phyloP scores from a whole-genome alignment of 2,329 filamentous ascomycete genomes.

The Stemphylium lycopersici region DNA sequence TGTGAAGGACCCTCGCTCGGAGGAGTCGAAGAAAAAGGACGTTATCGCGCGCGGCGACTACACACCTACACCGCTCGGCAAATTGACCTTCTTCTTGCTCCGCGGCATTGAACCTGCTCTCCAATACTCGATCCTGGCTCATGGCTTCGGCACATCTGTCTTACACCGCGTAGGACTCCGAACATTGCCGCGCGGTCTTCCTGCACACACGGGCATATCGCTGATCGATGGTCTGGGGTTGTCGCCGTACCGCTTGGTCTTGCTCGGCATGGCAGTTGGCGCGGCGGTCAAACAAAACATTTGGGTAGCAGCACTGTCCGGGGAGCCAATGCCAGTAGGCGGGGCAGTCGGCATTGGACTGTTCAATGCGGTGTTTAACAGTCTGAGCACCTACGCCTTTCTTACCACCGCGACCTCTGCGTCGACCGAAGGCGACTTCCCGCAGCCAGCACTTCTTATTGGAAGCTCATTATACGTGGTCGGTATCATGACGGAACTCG shows the following conservation, averaged over 20 bases:
- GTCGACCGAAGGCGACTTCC: conserved; percentile 48
- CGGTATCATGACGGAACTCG: conserved; percentile 61
- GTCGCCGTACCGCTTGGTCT: conserved; percentile 57
- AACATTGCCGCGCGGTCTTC: conserved; percentile 51
- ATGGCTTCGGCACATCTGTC: conserved; percentile 50
- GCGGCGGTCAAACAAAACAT: conserved; percentile 63
- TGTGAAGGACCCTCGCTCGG: conserved; percentile 32
- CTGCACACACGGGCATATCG: conserved; percentile 48
- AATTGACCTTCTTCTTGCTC: conserved; percentile 52
- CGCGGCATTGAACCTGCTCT: conserved; percentile 56
- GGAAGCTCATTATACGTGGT: conserved; percentile 58
- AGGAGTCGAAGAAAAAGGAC: conserved; percentile 40
- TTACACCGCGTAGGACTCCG: conserved; percentile 56
- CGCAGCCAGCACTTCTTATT: conserved; percentile 52
- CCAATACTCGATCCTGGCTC: conserved; percentile 58
- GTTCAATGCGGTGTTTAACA: conserved; percentile 64
- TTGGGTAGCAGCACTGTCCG: conserved; percentile 56
- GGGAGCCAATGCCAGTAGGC: conserved; percentile 57
- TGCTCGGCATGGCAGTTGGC: conserved; percentile 61
- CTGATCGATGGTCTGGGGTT: conserved; percentile 54
- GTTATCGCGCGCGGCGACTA: conserved; percentile 53
- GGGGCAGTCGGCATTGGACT: conserved; percentile 53
- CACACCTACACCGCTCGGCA: conserved; percentile 48
- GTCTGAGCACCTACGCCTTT: conserved; percentile 62
- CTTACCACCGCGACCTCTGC: conserved; percentile 58